Evolutionary conservation across 2,329 filamentous ascomycete species (phyloP).

Genomic region (Arthrobotrys megalospora): DNA sequence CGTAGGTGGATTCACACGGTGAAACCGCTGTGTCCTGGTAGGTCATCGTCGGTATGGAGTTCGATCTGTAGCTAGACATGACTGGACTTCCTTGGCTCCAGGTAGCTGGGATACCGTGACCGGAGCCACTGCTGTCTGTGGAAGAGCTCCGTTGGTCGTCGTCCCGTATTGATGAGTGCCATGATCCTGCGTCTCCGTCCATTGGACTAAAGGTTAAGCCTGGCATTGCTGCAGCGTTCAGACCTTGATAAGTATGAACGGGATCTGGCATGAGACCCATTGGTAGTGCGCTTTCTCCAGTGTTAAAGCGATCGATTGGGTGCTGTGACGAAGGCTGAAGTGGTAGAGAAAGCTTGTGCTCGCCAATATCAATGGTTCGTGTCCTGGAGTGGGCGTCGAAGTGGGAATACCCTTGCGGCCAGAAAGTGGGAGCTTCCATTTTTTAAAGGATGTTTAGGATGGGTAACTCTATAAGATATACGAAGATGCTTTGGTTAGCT

Average conservation of each 20-base stretch:
- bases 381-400: constrained; percentile 28
- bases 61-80: constrained; percentile 37
- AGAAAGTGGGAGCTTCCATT: constrained; percentile 46
- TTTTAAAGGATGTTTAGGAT: neutral
- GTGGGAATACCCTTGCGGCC: constrained; percentile 28
- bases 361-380: constrained; percentile 51
- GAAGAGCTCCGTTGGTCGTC: constrained; percentile 51
- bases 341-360: constrained; percentile 56
- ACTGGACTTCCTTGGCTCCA: constrained; percentile 22
- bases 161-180: constrained; percentile 45
- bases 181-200: constrained; percentile 45
- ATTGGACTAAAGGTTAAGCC: constrained; percentile 33
- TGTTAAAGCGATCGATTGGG: constrained; percentile 54
- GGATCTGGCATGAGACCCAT: constrained; percentile 51
- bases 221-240: constrained; percentile 24
- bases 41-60: constrained; percentile 36
- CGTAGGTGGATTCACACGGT: constrained; percentile 18
- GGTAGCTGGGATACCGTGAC: neutral
- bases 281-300: constrained; percentile 45
- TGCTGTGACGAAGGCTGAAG: constrained; percentile 41
- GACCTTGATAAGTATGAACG: constrained; percentile 29
- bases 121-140: constrained; percentile 41
- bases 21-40: constrained; percentile 34
- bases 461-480: neutral
- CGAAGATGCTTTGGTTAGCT: neutral